Percentiles rank a stretch among this genome's conserved stretches.
phyloP scores from a whole-genome alignment of 257 asterid genomes.

The Solanum megistacrolobum region DNA sequence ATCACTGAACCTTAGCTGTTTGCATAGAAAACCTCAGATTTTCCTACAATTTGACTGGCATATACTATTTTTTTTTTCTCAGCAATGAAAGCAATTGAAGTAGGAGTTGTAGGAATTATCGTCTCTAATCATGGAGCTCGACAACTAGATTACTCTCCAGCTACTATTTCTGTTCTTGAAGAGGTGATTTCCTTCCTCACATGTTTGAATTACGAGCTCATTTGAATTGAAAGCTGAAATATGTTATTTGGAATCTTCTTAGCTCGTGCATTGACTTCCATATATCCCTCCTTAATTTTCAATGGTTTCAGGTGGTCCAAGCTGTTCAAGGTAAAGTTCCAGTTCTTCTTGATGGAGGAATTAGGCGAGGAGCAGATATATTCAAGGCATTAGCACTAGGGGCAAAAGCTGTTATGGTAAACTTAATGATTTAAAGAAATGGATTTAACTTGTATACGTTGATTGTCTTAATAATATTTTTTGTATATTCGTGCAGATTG shows the following conservation, averaged over 20 bases:
- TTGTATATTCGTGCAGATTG: slow-evolving; percentile 22
- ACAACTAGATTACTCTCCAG: slow-evolving; percentile 50
- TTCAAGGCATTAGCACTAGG: slow-evolving; percentile 75
- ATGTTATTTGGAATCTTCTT: neutral
- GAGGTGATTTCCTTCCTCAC: slow-evolving; percentile 24
- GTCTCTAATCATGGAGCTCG: slow-evolving; percentile 70
- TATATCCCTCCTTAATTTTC: neutral
- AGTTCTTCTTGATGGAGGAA: slow-evolving; percentile 54
- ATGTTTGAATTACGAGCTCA: neutral
- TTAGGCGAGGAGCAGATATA: slow-evolving; percentile 60
- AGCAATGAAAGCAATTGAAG: slow-evolving; percentile 54
- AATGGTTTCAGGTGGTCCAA: slow-evolving; percentile 30
- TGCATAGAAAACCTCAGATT: neutral
- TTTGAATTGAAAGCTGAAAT: neutral
- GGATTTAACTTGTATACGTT: neutral
- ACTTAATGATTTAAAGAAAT: neutral
- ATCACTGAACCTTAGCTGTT: neutral
- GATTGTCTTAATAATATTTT: too few relatives aligned
- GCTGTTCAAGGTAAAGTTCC: slow-evolving; percentile 57
- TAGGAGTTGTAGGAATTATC: slow-evolving; percentile 43
- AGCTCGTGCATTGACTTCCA: neutral
- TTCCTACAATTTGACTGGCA: neutral
- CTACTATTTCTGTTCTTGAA: slow-evolving; percentile 57
- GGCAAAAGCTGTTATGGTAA: slow-evolving; percentile 57
- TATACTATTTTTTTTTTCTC: neutral